Evolutionary conservation across 2,329 filamentous ascomycete genomes (phyloP).

Genomic region (Pyricularia sp.): DNA sequence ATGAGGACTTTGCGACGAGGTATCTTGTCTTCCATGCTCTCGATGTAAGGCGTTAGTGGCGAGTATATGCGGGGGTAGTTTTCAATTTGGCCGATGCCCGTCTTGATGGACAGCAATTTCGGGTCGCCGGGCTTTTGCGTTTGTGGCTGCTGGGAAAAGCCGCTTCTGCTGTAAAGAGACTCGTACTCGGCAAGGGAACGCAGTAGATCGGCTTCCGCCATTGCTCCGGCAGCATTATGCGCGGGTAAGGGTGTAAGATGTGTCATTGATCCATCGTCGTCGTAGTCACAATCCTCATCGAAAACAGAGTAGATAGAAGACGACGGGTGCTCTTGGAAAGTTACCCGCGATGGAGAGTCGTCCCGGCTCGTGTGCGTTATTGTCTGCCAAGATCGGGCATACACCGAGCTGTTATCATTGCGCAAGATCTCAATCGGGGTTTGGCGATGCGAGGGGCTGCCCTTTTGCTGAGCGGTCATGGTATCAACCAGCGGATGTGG

Average conservation of each 20-base stretch:
- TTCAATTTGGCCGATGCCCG: background rate
- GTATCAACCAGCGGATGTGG: conserved; percentile 2
- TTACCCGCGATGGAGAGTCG: background rate
- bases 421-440: conserved; percentile 2
- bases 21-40: conserved; percentile 18
- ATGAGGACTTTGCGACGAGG: conserved; percentile 41
- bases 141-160: background rate
- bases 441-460: conserved; percentile 1
- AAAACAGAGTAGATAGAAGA: conserved; percentile 24
- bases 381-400: background rate
- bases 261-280: conserved; percentile 9
- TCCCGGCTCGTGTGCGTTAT: background rate
- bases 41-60: conserved; percentile 32
- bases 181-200: conserved; percentile 3
- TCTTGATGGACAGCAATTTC: background rate
- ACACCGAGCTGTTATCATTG: background rate
- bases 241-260: conserved; percentile 18
- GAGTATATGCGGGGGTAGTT: conserved; percentile 23
- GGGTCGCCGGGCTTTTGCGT: background rate
- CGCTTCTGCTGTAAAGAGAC: background rate
- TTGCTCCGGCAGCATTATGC: conserved; percentile 8
- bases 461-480: background rate
- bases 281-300: conserved; percentile 8
- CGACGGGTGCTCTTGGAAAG: conserved; percentile 10
- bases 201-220: background rate